Percentiles rank a stretch among this genome's conserved stretches.
Conservation (phyloP, 371 early-diverging fungal genomes). For the Coemansia sp. region DNA sequence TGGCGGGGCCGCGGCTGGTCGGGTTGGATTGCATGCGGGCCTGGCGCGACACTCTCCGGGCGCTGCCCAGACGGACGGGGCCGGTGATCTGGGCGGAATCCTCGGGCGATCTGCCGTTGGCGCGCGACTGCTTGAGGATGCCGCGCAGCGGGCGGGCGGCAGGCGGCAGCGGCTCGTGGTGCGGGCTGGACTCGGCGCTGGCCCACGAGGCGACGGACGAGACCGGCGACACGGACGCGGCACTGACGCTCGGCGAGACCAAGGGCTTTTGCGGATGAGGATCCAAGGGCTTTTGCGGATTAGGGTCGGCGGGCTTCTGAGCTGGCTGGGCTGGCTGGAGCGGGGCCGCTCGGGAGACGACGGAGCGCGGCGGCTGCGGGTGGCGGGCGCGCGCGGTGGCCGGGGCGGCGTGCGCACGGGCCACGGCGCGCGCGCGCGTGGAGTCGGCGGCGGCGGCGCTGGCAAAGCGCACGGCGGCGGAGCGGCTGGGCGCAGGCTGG, state of each 20-base stretch:
- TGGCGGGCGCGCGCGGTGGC: neutral
- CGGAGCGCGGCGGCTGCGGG: neutral
- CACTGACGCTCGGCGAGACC: conserved; percentile 1
- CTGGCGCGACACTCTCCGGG: conserved; percentile 35
- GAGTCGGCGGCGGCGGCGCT: neutral
- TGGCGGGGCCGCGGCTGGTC: conserved; percentile 11
- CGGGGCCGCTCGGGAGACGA: neutral
- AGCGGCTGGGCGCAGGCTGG: conserved; percentile 11
- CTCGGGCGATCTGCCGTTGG: conserved; percentile 6
- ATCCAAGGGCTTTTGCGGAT: neutral
- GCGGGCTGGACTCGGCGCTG: conserved; percentile 43
- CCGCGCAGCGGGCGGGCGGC: conserved; percentile 40
- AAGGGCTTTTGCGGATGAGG: neutral
- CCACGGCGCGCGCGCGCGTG: conserved; percentile 1
- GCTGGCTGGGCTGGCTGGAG: too few species aligned
- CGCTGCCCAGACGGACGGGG: conserved; percentile 39
- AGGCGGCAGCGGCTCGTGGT: conserved; percentile 45
- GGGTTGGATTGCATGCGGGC: conserved; percentile 37
- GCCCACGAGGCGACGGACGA: conserved; percentile 41
- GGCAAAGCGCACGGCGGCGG: conserved; percentile 23
- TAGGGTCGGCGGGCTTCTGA: too few species aligned
- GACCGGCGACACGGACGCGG: conserved; percentile 21
- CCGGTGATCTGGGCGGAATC: conserved; percentile 8
- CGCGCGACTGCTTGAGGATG: conserved; percentile 31
- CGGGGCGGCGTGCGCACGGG: conserved; percentile 2